Percentiles rank a stretch among this genome's conserved stretches.
Conservation (phyloP, 768 basidiomycete genomes). For the Lactarius tabidus region DNA sequence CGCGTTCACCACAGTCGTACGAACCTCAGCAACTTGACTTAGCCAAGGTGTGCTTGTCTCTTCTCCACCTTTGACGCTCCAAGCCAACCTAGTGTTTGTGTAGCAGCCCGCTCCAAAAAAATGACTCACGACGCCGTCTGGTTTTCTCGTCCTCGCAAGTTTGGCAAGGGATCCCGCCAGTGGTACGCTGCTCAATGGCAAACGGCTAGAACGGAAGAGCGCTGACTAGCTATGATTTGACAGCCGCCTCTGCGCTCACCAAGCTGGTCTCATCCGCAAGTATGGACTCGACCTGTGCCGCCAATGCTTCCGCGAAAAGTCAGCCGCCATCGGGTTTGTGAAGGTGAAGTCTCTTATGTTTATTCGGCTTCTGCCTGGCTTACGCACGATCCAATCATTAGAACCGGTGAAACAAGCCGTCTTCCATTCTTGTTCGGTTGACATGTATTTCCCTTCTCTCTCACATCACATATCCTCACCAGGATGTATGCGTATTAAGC, state of each 20-base stretch:
- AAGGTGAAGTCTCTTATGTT: constrained; percentile 57
- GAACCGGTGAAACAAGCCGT: constrained; percentile 12
- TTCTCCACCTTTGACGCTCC: constrained; percentile 7
- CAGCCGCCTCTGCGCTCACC: constrained; percentile 94
- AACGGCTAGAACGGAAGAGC: constrained; percentile 1
- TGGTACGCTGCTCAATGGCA: constrained; percentile 52
- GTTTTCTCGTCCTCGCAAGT: constrained; percentile 95
- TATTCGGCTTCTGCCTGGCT: background rate
- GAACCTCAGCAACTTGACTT: constrained; percentile 21
- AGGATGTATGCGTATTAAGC: constrained; percentile 5
- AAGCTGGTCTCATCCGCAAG: constrained; percentile 96
- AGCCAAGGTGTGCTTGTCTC: constrained; percentile 7
- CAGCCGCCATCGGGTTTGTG: constrained; percentile 87
- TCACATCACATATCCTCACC: constrained; percentile 9
- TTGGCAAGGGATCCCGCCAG: constrained; percentile 91
- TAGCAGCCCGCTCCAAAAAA: constrained; percentile 34
- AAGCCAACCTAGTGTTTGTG: constrained; percentile 13
- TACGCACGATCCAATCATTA: background rate
- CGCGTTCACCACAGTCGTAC: constrained; percentile 1
- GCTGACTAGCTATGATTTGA: constrained; percentile 3
- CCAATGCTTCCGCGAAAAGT: constrained; percentile 98
- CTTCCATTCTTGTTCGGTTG: background rate
- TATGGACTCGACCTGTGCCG: constrained; percentile 97
- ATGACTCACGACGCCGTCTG: constrained; percentile 99
- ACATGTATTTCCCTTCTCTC: constrained; percentile 1